Conservation (phyloP, 2,329 filamentous ascomycete species). For the Hortaea sp. region DNA sequence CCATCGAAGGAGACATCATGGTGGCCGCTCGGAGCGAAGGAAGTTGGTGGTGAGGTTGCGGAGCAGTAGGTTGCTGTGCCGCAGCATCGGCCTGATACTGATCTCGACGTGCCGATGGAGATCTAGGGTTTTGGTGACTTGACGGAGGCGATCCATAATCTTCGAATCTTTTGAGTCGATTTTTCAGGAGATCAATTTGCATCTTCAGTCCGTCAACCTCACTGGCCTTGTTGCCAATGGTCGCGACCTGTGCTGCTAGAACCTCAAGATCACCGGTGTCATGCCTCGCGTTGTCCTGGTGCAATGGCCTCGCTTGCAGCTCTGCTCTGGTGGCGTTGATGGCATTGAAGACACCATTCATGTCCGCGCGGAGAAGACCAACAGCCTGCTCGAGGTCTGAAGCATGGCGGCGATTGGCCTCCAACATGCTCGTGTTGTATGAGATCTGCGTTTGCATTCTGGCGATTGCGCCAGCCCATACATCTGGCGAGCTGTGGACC, state of each 20-base stretch:
- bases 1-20: conserved; percentile 11
- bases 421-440: conserved; percentile 33
- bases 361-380: conserved; percentile 30
- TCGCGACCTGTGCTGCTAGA: conserved; percentile 32
- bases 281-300: conserved; percentile 9
- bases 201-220: conserved; percentile 39
- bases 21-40: conserved; percentile 18
- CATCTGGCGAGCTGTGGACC: conserved; percentile 12
- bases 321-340: conserved; percentile 30
- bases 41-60: conserved; percentile 10
- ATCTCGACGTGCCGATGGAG: conserved; percentile 1
- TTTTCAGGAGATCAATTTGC: conserved; percentile 39
- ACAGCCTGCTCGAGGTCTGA: conserved; percentile 31
- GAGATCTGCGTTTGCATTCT: conserved; percentile 40
- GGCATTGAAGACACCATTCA: conserved; percentile 23
- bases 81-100: neutral
- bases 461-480: conserved; percentile 31
- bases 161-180: conserved; percentile 31
- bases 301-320: conserved; percentile 14
- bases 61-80: conserved; percentile 7
- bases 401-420: conserved; percentile 32
- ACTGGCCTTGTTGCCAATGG: conserved; percentile 32
- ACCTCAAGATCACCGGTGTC: conserved; percentile 33
- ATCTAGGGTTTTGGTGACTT: neutral
- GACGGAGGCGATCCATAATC: conserved; percentile 8